Base-by-base conservation (phyloP, 495 filamentous ascomycete species). In the Bathelium albidoporum region DNA sequence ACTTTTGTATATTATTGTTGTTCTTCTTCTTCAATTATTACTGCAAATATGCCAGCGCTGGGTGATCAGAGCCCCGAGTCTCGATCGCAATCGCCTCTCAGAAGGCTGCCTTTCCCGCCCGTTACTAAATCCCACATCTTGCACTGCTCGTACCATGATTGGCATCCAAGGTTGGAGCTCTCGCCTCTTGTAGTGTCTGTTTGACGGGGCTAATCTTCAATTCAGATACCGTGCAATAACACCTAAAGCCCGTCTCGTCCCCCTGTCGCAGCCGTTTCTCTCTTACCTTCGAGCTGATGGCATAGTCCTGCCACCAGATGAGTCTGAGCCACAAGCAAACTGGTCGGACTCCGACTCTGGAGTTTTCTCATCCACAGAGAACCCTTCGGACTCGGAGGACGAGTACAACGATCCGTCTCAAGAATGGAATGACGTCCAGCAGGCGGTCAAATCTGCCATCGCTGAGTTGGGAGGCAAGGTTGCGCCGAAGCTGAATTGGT, bases 401-500 rank as follows among this genome's bases (percentile, higher is more conserved):
- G 79, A 78, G 64, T 73, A 78, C n/a, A 63, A 71, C 9, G 84
- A 88, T 45, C 83, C 86, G 0, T 86, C 84, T 1, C 70, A 68
- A 24, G 74, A 75, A 32, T 88, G 86, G 84, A 81, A 80, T 7
- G 86, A 89, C 22, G 81, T 92, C 1, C 95, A 99, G 75, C 72
- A 82, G 41, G 72, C 82, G 58, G 87, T 99, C 71, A 87, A 86
- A 73, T 72, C 79, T 18, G 87, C 84, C 3, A 96, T 99, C 66
- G 69, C 80, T 2, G 84, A 89, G 62, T 81, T 97, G 0, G 90
- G 88, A 34, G 93, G 94, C 63, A 84, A 83, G 34, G 91, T 91
- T 0, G 83, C 85, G 0, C 95, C 95, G 1, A 99, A 99, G 70
- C 79, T 99, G 28, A 96, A 97, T 79, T 99, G 94, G 94, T 96